These are phyloP conservation scores for Vanderwaltozyma polyspora DNA, from an alignment of 805 yeast genomes.

Conservation along the genomic window DNA sequence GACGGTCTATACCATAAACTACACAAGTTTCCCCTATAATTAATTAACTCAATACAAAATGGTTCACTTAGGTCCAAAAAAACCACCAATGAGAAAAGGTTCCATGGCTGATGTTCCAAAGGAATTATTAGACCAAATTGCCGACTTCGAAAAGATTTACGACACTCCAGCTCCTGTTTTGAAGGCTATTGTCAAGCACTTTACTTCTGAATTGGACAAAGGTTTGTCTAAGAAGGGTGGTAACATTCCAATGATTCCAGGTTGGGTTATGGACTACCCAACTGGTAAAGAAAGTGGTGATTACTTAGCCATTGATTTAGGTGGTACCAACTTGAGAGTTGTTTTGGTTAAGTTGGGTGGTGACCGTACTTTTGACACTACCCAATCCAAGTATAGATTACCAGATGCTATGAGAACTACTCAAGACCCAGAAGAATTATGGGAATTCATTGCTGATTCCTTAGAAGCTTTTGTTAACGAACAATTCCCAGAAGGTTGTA, in stretches of 20 bases:
- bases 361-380: constrained; percentile 69
- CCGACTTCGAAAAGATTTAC: constrained; percentile 48
- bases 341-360: constrained; percentile 81
- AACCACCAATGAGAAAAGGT: constrained; percentile 69
- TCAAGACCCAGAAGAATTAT: constrained; percentile 53
- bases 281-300: constrained; percentile 86
- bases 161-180: constrained; percentile 51
- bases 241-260: constrained; percentile 92
- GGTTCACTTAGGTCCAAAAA: constrained; percentile 81
- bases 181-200: constrained; percentile 59
- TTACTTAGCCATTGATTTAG: constrained; percentile 87
- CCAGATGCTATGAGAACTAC: constrained; percentile 75
- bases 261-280: constrained; percentile 92
- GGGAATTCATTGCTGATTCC: constrained; percentile 78
- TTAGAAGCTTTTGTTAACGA: constrained; percentile 58
- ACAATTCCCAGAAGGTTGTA: constrained; percentile 57
- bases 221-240: constrained; percentile 72
- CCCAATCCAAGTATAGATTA: constrained; percentile 75
- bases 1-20: too few relatives aligned
- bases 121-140: constrained; percentile 46
- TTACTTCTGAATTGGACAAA: constrained; percentile 66
- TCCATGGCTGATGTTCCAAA: constrained; percentile 58
- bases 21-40: too few relatives aligned
- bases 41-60: constrained; percentile 32
- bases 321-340: constrained; percentile 94